phyloP scores from a whole-genome alignment of 306 rosid species.

The Castanospermum australe region DNA sequence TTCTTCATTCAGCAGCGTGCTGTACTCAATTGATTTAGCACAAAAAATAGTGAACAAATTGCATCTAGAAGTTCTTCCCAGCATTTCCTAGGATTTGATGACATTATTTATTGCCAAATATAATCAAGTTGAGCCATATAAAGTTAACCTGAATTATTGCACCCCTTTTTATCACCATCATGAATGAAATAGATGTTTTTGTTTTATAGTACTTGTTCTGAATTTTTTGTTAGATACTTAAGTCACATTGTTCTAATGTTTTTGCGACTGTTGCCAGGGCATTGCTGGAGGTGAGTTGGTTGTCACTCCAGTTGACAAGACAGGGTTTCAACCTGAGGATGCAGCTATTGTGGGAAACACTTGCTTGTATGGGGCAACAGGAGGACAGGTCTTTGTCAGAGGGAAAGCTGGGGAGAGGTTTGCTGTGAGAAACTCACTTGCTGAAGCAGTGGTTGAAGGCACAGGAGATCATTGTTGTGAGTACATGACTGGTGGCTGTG shows the following conservation, averaged over 20 bases:
- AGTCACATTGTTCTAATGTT: constrained; percentile 27
- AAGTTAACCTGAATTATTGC: background rate
- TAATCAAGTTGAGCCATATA: constrained; percentile 1
- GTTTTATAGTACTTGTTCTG: background rate
- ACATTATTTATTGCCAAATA: background rate
- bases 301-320: constrained; percentile 77
- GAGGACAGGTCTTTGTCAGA: constrained; percentile 91
- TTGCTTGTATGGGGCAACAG: constrained; percentile 98
- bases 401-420: constrained; percentile 98
- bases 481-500: constrained; percentile 99
- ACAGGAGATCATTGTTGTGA: constrained; percentile 96
- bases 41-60: background rate
- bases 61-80: background rate
- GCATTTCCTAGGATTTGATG: background rate
- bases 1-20: background rate
- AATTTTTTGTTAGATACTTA: background rate
- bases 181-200: constrained; percentile 18
- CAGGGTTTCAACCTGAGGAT: constrained; percentile 88
- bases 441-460: constrained; percentile 97
- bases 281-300: constrained; percentile 97
- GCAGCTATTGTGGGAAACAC: constrained; percentile 97
- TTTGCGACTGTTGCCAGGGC: constrained; percentile 59
- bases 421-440: constrained; percentile 98
- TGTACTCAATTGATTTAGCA: background rate
- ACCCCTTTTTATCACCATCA: background rate